Percentiles rank a stretch among this genome's conserved stretches.
Conservation (phyloP, 768 basidiomycete genomes). For the Tephrocybe sp. region DNA sequence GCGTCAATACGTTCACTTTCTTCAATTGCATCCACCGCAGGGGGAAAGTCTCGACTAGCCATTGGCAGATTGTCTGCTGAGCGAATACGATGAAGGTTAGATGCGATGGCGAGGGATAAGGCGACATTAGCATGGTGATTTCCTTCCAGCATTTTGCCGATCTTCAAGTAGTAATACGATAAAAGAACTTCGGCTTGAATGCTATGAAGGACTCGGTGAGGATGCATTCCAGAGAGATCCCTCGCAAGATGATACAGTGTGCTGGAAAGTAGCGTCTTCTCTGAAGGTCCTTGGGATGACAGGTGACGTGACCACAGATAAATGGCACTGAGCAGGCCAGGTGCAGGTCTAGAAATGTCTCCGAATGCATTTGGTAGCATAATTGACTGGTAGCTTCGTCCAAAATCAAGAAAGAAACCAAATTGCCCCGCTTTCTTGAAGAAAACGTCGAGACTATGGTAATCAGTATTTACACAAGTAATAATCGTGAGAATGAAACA, state of each 20-base stretch:
- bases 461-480: too few species aligned
- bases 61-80: background rate
- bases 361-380: conserved; percentile 46
- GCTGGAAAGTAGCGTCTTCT: background rate
- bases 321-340: conserved; percentile 43
- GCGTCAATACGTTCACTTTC: conserved; percentile 18
- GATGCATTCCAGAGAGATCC: conserved; percentile 7
- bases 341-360: conserved; percentile 40
- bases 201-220: conserved; percentile 23
- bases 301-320: conserved; percentile 50
- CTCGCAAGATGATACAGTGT: conserved; percentile 5
- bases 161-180: conserved; percentile 30
- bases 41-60: background rate
- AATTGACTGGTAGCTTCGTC: conserved; percentile 41
- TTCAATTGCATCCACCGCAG: conserved; percentile 10
- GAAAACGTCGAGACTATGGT: conserved; percentile 4
- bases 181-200: conserved; percentile 44
- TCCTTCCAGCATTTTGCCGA: conserved; percentile 18
- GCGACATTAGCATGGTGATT: conserved; percentile 16
- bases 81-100: conserved; percentile 16
- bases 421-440: conserved; percentile 26
- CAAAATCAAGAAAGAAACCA: conserved; percentile 57
- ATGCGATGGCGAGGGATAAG: conserved; percentile 14
- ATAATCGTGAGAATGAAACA: too few species aligned
- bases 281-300: conserved; percentile 15